These are phyloP conservation scores for Sphagnum fallax DNA, from an alignment of 228 moss, liverwort and hornwort species.

Conservation along the genomic window DNA sequence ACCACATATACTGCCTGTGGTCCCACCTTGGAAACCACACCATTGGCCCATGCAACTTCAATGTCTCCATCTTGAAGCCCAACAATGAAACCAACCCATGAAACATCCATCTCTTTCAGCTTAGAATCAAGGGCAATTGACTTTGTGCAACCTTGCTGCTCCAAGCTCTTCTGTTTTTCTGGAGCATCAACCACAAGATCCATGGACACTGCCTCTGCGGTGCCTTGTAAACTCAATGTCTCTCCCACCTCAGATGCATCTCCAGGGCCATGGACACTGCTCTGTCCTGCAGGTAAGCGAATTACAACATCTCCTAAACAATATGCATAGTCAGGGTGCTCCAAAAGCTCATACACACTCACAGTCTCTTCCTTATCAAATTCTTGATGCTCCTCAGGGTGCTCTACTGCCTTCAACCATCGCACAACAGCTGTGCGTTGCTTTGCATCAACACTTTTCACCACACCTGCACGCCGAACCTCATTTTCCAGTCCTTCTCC, in stretches of 20 bases:
- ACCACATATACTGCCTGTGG: constrained; percentile 59
- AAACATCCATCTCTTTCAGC: constrained; percentile 23
- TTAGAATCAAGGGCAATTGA: constrained; percentile 8
- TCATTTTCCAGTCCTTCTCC: constrained; percentile 53
- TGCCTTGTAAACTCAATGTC: constrained; percentile 36
- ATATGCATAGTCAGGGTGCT: constrained; percentile 64
- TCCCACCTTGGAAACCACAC: constrained; percentile 60
- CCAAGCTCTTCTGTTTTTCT: constrained; percentile 15
- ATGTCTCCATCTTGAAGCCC: constrained; percentile 64
- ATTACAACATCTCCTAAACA: constrained; percentile 67
- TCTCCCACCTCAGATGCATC: constrained; percentile 24
- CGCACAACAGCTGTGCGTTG: constrained; percentile 60
- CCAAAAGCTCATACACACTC: constrained; percentile 63
- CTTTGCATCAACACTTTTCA: constrained; percentile 60
- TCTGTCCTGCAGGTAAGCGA: constrained; percentile 53
- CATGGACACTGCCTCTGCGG: constrained; percentile 20
- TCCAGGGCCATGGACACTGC: constrained; percentile 16
- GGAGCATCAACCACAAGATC: constrained; percentile 21
- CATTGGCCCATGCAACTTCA: constrained; percentile 67
- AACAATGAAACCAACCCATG: constrained; percentile 61
- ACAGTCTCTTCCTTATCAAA: constrained; percentile 65
- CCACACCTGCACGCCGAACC: constrained; percentile 51
- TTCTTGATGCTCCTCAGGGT: constrained; percentile 54
- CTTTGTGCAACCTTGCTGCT: constrained; percentile 12
- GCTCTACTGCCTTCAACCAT: constrained; percentile 49